These are phyloP conservation scores for Lactuca sativa DNA, from an alignment of 129 eudicot genomes.

Conservation along the genomic window DNA sequence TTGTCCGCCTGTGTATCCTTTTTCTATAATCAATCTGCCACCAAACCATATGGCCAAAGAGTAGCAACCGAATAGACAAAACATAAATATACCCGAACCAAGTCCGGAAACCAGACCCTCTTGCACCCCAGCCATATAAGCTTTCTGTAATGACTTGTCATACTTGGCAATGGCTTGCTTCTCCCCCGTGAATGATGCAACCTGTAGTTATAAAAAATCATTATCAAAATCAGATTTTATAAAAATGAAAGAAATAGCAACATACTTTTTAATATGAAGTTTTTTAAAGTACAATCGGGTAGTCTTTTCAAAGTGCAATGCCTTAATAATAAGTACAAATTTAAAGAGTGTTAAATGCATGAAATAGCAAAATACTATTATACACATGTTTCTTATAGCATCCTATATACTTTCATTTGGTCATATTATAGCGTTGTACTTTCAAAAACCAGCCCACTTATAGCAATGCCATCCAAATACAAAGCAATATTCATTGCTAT, in stretches of 20 bases:
- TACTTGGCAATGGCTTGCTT: constrained; percentile 62
- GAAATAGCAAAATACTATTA: not conserved
- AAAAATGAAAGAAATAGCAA: not conserved
- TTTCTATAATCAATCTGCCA: constrained; percentile 57
- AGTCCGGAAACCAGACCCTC: constrained; percentile 69
- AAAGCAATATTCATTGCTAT: not conserved
- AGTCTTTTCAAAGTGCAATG: too few species aligned
- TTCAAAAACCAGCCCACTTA: not conserved
- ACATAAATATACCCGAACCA: constrained; percentile 54
- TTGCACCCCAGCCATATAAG: constrained; percentile 58
- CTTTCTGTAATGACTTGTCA: constrained; percentile 54
- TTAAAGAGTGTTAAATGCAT: not conserved
- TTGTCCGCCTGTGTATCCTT: constrained; percentile 64
- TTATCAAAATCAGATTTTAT: not conserved
- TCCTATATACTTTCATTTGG: not conserved
- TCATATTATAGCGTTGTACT: not conserved
- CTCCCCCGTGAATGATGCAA: constrained; percentile 89
- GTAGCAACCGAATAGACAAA: constrained; percentile 47
- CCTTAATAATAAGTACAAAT: not conserved
- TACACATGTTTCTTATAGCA: not conserved
- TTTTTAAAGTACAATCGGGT: too few species aligned
- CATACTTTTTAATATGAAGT: too few species aligned
- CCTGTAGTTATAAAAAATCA: constrained; percentile 36
- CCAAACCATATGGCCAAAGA: constrained; percentile 86
- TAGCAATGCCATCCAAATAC: not conserved